Percentiles rank a stretch among this genome's conserved stretches.
These are phyloP conservation scores for Mucor saturninus DNA, from an alignment of 371 early-diverging fungal genomes.

Conservation along the genomic window DNA sequence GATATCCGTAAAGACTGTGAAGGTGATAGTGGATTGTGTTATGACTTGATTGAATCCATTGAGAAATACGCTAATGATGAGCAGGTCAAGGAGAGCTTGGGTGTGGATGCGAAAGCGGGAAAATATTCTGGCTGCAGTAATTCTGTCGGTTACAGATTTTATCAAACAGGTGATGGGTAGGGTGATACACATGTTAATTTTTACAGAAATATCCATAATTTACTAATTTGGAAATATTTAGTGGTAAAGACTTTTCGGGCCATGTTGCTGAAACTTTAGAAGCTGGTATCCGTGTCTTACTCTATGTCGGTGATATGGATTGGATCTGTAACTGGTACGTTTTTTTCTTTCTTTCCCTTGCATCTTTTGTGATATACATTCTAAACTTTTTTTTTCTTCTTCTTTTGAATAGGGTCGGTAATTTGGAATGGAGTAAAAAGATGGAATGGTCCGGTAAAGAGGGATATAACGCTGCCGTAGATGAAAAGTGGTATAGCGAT, in stretches of 20 bases:
- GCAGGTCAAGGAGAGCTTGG: slow-evolving; percentile 74
- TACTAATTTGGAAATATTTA: slow-evolving; percentile 15
- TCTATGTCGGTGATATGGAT: slow-evolving; percentile 68
- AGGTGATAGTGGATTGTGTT: slow-evolving; percentile 67
- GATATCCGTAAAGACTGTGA: slow-evolving; percentile 78
- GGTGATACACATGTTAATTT: slow-evolving; percentile 1
- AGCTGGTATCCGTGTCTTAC: slow-evolving; percentile 75
- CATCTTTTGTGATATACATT: too few species aligned
- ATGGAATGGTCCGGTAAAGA: slow-evolving; percentile 81
- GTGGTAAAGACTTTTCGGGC: slow-evolving; percentile 11
- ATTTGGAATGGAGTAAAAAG: slow-evolving; percentile 81
- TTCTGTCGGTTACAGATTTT: slow-evolving; percentile 74
- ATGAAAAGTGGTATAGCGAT: slow-evolving; percentile 48
- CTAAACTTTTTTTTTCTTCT: background rate
- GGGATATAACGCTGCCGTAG: slow-evolving; percentile 64
- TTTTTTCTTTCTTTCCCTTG: background rate
- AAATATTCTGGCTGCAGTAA: slow-evolving; percentile 76
- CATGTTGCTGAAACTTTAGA: slow-evolving; percentile 52
- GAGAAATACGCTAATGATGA: slow-evolving; percentile 73
- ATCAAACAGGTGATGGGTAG: slow-evolving; percentile 82
- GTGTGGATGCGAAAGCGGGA: slow-evolving; percentile 57
- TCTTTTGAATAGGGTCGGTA: slow-evolving; percentile 64
- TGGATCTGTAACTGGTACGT: slow-evolving; percentile 35
- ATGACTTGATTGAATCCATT: slow-evolving; percentile 74
- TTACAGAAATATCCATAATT: slow-evolving; percentile 18